Evolutionary conservation across 371 early-diverging fungal species (phyloP).

Genomic region (Smittium mucronatum): DNA sequence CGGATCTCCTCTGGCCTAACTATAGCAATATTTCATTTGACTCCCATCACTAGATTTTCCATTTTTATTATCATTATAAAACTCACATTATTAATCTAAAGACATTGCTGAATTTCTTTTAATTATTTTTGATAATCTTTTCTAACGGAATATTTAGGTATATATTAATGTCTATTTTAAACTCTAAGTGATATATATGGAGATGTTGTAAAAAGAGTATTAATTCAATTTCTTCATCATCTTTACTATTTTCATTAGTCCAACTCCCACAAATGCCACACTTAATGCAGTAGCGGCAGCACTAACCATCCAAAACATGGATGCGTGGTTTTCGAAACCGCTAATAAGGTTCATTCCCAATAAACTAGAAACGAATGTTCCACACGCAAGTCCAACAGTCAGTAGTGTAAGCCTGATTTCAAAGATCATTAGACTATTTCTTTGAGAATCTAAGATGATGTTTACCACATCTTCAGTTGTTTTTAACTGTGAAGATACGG

Average conservation of each 20-base stretch:
- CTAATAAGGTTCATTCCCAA: conserved; percentile 84
- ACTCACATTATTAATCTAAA: too few species aligned
- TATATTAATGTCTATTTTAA: too few species aligned
- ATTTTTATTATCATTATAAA: too few species aligned
- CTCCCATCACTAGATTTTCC: too few species aligned
- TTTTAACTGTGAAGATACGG: conserved; percentile 56
- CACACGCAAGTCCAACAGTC: conserved; percentile 59
- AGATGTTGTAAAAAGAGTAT: too few species aligned
- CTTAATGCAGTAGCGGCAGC: conserved; percentile 34
- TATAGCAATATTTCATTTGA: neutral
- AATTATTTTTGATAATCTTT: too few species aligned
- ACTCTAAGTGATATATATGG: too few species aligned
- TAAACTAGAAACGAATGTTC: conserved; percentile 51
- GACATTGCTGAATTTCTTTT: too few species aligned
- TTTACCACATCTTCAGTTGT: conserved; percentile 78
- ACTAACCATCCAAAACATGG: conserved; percentile 50
- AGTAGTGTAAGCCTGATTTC: conserved; percentile 68
- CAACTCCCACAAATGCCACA: conserved; percentile 17
- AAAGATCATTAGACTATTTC: conserved; percentile 70
- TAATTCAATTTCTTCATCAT: conserved; percentile 27
- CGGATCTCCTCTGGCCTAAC: neutral
- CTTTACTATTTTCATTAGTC: conserved; percentile 27
- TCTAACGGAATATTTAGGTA: too few species aligned
- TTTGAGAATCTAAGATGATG: conserved; percentile 66
- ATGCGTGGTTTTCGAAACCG: conserved; percentile 51